These are phyloP conservation scores for Pichia sp. DNA, from an alignment of 1,139 yeast species.

Conservation along the genomic window DNA sequence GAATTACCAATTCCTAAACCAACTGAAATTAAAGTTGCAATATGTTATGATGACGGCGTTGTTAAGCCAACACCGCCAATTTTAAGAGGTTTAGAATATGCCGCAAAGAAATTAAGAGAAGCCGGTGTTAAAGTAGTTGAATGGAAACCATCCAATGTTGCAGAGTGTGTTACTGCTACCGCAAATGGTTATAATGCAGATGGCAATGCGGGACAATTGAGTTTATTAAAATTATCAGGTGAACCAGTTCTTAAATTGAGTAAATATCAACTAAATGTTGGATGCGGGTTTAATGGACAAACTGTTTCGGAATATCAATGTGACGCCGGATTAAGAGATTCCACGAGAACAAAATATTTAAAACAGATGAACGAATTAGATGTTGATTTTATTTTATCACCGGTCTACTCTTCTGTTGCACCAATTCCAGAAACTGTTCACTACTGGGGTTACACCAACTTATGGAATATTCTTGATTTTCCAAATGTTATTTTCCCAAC, in stretches of 20 bases:
- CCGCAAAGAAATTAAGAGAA: slow-evolving; percentile 40
- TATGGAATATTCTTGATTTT: slow-evolving; percentile 57
- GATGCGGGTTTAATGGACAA: slow-evolving; percentile 45
- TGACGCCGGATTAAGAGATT: slow-evolving; percentile 42
- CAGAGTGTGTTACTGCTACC: slow-evolving; percentile 43
- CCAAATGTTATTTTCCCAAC: slow-evolving; percentile 53
- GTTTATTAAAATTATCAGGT: slow-evolving; percentile 46
- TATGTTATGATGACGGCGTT: slow-evolving; percentile 40
- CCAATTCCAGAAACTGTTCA: slow-evolving; percentile 56
- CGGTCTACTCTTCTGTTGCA: slow-evolving; percentile 64
- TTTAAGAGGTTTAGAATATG: slow-evolving; percentile 42
- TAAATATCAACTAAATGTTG: slow-evolving; percentile 46
- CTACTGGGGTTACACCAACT: slow-evolving; percentile 69
- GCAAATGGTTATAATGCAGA: slow-evolving; percentile 47
- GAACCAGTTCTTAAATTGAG: slow-evolving; percentile 55
- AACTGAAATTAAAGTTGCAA: slow-evolving; percentile 42
- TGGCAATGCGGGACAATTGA: slow-evolving; percentile 46
- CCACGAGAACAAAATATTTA: slow-evolving; percentile 44
- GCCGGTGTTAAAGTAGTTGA: slow-evolving; percentile 59
- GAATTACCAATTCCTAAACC: slow-evolving; percentile 38
- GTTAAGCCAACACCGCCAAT: slow-evolving; percentile 61
- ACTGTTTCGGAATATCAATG: slow-evolving; percentile 39
- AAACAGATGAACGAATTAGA: slow-evolving; percentile 44
- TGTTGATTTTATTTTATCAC: slow-evolving; percentile 59
- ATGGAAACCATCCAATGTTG: slow-evolving; percentile 45